Evolutionary conservation across 306 rosid genomes (phyloP).

Genomic region (Prunus fruticosa): DNA sequence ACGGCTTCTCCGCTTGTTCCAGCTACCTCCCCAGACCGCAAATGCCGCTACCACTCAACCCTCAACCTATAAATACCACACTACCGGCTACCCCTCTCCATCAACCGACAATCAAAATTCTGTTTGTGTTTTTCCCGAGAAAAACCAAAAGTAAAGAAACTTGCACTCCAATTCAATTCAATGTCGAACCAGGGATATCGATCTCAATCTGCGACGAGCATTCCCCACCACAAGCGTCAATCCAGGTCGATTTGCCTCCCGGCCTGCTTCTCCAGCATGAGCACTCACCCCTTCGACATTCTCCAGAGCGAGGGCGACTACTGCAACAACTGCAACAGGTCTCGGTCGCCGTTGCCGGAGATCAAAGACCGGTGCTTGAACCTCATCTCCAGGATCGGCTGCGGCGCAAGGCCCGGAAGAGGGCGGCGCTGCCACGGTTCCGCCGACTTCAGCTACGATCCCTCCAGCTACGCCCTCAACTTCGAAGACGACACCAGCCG

Average conservation of each 20-base stretch:
- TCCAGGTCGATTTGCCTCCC: constrained; percentile 13
- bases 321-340: neutral
- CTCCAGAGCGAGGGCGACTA: neutral
- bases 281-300: constrained; percentile 15
- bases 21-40: constrained; percentile 16
- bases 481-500: constrained; percentile 6
- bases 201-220: neutral
- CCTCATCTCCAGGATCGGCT: constrained; percentile 6
- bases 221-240: constrained; percentile 12
- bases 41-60: neutral
- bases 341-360: constrained; percentile 33
- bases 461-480: constrained; percentile 18
- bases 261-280: constrained; percentile 24
- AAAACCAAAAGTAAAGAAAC: neutral
- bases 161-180: neutral
- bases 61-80: neutral
- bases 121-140: neutral
- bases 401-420: neutral
- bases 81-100: neutral
- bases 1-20: constrained; percentile 29
- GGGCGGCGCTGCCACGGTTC: neutral
- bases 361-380: constrained; percentile 12
- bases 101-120: neutral
- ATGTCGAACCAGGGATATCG: constrained; percentile 20
- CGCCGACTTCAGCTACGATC: constrained; percentile 19